Base-by-base conservation (phyloP, 768 basidiomycete species). In the Suillus luteus region DNA sequence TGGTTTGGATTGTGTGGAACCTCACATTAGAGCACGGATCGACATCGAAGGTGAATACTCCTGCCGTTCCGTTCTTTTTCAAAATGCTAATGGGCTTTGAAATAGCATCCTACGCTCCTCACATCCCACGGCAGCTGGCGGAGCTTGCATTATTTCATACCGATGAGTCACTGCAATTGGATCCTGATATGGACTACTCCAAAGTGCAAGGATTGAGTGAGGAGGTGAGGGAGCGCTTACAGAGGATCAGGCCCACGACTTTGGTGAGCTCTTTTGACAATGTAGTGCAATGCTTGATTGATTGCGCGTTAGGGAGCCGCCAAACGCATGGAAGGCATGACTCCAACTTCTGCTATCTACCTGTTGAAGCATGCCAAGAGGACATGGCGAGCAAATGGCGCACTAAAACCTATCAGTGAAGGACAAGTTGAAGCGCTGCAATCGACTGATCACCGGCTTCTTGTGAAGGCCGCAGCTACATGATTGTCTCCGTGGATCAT, bases 291-390 rank as follows among this genome's bases (percentile, higher is more conserved):
- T 63, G 6, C 19, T 33, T 11, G 17, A 58, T 58, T 58, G 57
- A 58, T 17, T 15, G 22, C 11, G 40, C 57, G 10, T 31, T 62
- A 95, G 93, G 94, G 94, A n/a, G 90, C 91, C 4, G 95, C 91
- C 17, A 95, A 94, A 74, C 81, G 94, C 33, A 94, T 96, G 86
- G 94, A 96, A 72, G 95, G 95, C 9, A 92, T 96, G 85, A 96
- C 95, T 3, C 94, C 94, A 2, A 83, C 88, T 0, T 85, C 86
- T 1, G 77, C 91, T n/a, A 80, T 93, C 14, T 80, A 81, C 46
- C 72, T 96, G 31, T 77, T 95, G 66, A 85, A 83, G 68, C 82
- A 92, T 71, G 87, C 91, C 57, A 79, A 74, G 60, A 74, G 79
- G 62, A 77, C 72, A 22, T 75, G 74, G 74, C 40, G 62, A 55